Evolutionary conservation across 192 early-diverging fungal species (phyloP).

Genomic region (Lunasporangiospora selenospora): DNA sequence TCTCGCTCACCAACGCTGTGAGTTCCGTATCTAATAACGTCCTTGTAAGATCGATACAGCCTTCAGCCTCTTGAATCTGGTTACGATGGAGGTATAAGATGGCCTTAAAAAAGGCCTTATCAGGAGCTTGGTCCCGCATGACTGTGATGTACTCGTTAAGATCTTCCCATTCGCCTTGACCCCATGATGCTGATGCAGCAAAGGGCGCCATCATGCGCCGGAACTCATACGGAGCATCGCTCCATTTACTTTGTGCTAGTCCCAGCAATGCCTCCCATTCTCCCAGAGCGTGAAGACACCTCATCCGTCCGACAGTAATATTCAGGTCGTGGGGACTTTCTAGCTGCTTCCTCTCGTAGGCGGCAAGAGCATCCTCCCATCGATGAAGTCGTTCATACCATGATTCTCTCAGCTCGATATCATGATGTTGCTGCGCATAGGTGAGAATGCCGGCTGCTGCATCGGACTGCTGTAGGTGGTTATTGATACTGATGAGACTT

Average conservation of each 20-base stretch:
- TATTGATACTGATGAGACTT: conserved; percentile 91
- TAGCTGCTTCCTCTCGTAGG: conserved; percentile 77
- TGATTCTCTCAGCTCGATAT: conserved; percentile 84
- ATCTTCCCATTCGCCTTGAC: conserved; percentile 82
- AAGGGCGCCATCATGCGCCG: conserved; percentile 80
- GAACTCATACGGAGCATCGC: conserved; percentile 63
- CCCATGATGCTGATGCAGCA: conserved; percentile 93
- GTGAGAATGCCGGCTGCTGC: conserved; percentile 94
- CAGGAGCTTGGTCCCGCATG: conserved; percentile 75
- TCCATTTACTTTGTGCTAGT: conserved; percentile 82
- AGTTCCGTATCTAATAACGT: conserved; percentile 84
- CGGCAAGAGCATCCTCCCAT: conserved; percentile 92
- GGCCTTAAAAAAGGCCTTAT: conserved; percentile 85
- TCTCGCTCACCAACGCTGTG: conserved; percentile 88
- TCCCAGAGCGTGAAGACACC: conserved; percentile 90
- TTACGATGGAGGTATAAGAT: conserved; percentile 82
- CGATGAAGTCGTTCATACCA: conserved; percentile 94
- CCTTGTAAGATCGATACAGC: conserved; percentile 80
- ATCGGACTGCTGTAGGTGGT: conserved; percentile 94
- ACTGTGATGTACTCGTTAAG: conserved; percentile 89
- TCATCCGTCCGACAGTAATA: conserved; percentile 83
- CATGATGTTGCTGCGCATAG: conserved; percentile 81
- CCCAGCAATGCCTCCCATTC: conserved; percentile 89
- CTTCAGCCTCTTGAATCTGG: conserved; percentile 70
- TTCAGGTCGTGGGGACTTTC: conserved; percentile 77